Percentiles rank a stretch among this genome's conserved stretches.
These are phyloP conservation scores for Lyophyllum atratum DNA, from an alignment of 768 basidiomycete species.

Conservation along the genomic window DNA sequence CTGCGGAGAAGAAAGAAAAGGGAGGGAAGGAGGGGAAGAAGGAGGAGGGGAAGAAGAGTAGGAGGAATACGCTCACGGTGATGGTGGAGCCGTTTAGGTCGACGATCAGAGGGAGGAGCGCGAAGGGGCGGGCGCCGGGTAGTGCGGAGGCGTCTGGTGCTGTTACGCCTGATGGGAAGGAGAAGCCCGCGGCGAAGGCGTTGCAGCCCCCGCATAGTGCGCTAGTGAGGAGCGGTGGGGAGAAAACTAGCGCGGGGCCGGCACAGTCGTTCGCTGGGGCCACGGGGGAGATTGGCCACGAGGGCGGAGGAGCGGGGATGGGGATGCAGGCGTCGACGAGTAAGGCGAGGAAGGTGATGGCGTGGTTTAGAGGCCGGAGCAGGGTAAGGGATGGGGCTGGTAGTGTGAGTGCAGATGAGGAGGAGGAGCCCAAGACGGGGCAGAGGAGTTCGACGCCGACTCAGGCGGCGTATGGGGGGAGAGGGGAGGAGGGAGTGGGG, in stretches of 20 bases:
- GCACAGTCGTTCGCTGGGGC: slow-evolving; percentile 17
- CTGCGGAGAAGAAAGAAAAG: slow-evolving; percentile 16
- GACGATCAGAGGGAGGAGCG: slow-evolving; percentile 44
- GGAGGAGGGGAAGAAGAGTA: slow-evolving; percentile 54
- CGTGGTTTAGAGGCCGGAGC: slow-evolving; percentile 90
- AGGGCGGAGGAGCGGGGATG: slow-evolving; percentile 17
- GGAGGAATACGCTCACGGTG: slow-evolving; percentile 83
- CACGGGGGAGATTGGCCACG: slow-evolving; percentile 31
- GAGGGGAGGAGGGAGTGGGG: neutral
- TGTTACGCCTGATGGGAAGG: neutral
- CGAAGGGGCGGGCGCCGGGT: slow-evolving; percentile 34
- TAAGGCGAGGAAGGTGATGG: slow-evolving; percentile 95
- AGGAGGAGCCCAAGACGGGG: slow-evolving; percentile 13
- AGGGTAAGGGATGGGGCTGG: slow-evolving; percentile 44
- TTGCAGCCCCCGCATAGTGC: slow-evolving; percentile 14
- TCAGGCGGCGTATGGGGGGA: slow-evolving; percentile 25
- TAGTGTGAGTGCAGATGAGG: slow-evolving; percentile 26
- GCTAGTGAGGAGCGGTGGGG: slow-evolving; percentile 1
- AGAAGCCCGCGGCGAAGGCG: slow-evolving; percentile 1
- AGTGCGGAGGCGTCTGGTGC: slow-evolving; percentile 19
- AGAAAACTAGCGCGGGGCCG: slow-evolving; percentile 12
- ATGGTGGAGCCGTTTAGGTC: slow-evolving; percentile 81
- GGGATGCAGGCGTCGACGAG: slow-evolving; percentile 73
- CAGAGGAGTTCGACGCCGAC: slow-evolving; percentile 27
- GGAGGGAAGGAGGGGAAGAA: slow-evolving; percentile 17